Evolutionary conservation across 805 yeast genomes (phyloP).

Genomic region (Clavispora phyllophila): DNA sequence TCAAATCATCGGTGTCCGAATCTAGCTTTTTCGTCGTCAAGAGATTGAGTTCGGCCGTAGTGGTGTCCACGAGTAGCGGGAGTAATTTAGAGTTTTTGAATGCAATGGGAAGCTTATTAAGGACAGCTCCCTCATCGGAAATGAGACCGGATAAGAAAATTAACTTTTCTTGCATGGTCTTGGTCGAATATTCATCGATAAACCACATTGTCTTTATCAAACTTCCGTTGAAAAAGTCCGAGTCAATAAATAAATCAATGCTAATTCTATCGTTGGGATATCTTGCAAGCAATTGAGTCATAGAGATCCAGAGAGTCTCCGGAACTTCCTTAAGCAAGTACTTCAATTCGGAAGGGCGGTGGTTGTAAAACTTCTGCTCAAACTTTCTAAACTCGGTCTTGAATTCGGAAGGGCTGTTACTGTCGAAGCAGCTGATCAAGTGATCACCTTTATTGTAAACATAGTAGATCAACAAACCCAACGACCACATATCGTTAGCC

Average conservation of each 20-base stretch:
- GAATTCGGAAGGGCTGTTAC: constrained; percentile 55
- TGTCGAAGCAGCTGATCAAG: constrained; percentile 35
- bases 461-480: constrained; percentile 72
- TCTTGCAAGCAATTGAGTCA: constrained; percentile 52
- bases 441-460: constrained; percentile 55
- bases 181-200: constrained; percentile 78
- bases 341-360: constrained; percentile 28
- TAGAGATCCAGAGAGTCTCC: constrained; percentile 41
- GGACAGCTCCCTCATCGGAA: constrained; percentile 15
- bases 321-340: constrained; percentile 57
- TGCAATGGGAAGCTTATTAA: constrained; percentile 35
- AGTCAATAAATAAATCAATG: constrained; percentile 63
- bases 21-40: constrained; percentile 15
- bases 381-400: constrained; percentile 49
- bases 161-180: constrained; percentile 59
- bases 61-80: constrained; percentile 56
- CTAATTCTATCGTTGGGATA: constrained; percentile 53
- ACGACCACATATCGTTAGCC: constrained; percentile 76
- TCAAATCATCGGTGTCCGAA: constrained; percentile 32
- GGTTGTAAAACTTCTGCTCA: constrained; percentile 41
- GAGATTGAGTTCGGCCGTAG: constrained; percentile 36
- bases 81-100: constrained; percentile 64
- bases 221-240: constrained; percentile 77
- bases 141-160: constrained; percentile 64
- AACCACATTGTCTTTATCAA: constrained; percentile 74